Percentiles rank a stretch among this genome's conserved stretches.
phyloP scores from a whole-genome alignment of 352 stramenopile species.

The Saprolegnia diclina region DNA sequence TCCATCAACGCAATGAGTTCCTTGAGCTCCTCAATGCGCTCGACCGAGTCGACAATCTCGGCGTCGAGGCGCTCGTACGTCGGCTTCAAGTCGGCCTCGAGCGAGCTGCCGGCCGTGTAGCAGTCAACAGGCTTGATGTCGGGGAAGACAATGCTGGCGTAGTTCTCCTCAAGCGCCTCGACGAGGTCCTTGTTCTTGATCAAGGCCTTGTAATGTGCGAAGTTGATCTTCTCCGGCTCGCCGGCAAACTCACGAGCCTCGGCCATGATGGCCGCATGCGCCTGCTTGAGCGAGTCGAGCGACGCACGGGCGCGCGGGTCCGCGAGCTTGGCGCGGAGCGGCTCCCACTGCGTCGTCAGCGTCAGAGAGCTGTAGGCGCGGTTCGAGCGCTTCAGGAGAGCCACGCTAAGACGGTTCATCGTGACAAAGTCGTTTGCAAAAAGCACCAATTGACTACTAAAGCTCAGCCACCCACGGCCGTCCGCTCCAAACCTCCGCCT shows the following conservation, averaged over 20 bases:
- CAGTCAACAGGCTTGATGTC: constrained; percentile 69
- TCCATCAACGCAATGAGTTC: constrained; percentile 78
- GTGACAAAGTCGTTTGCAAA: constrained; percentile 1
- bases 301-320: constrained; percentile 69
- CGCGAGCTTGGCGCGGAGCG: constrained; percentile 66
- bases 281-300: constrained; percentile 68
- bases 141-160: constrained; percentile 80
- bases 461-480: constrained; percentile 11
- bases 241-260: constrained; percentile 66
- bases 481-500: background rate
- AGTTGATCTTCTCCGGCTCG: constrained; percentile 79
- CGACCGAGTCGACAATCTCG: constrained; percentile 80
- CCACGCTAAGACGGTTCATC: constrained; percentile 23
- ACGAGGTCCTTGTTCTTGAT: constrained; percentile 87
- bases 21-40: constrained; percentile 80
- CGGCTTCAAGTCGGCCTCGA: constrained; percentile 22
- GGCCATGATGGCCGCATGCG: constrained; percentile 69
- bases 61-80: constrained; percentile 66
- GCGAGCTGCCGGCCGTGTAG: constrained; percentile 35
- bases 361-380: constrained; percentile 5
- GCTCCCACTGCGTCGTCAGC: constrained; percentile 51
- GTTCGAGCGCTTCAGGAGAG: constrained; percentile 3
- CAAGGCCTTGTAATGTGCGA: constrained; percentile 79
- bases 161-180: constrained; percentile 77
- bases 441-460: constrained; percentile 23